Conservation (phyloP, 169 alveolate species). For the Prorocentrum cordatum region DNA sequence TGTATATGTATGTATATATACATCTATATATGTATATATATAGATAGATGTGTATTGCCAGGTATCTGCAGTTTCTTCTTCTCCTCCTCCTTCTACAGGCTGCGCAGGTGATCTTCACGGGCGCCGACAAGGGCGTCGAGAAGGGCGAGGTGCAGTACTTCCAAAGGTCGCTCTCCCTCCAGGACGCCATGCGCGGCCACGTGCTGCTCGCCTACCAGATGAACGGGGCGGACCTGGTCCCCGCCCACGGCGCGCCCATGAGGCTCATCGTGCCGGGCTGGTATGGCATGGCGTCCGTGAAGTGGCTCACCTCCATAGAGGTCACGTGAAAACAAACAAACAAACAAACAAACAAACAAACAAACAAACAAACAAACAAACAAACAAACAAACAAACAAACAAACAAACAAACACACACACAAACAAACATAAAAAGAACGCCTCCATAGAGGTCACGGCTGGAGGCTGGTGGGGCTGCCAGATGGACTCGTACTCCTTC, state of each 20-base stretch:
- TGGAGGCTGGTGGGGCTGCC: conserved; percentile 56
- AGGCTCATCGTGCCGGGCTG: conserved; percentile 31
- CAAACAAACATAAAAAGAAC: too few relatives aligned
- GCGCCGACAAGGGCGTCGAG: conserved; percentile 9
- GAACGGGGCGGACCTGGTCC: conserved; percentile 14
- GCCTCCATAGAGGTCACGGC: conserved; percentile 5
- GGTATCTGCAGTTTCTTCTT: too few relatives aligned
- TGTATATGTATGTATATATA: too few relatives aligned
- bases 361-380: too few relatives aligned
- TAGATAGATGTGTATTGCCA: too few relatives aligned
- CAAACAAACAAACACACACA: too few relatives aligned
- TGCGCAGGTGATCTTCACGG: conserved; percentile 10
- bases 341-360: too few relatives aligned
- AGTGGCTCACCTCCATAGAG: neutral
- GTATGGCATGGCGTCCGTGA: conserved; percentile 32
- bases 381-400: too few relatives aligned
- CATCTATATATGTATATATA: too few relatives aligned
- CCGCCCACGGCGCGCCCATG: conserved; percentile 36
- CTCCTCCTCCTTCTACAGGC: too few relatives aligned
- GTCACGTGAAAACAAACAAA: too few relatives aligned
- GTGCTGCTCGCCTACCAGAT: neutral
- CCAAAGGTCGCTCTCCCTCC: conserved; percentile 6
- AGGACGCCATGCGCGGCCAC: conserved; percentile 23
- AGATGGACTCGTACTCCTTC: conserved; percentile 44
- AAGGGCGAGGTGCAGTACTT: conserved; percentile 19